A percentile compares a stretch with the other conserved stretches of the same genome.
phyloP scores from a whole-genome alignment of 2,329 filamentous ascomycete genomes.

The Paecilomyces sp. region DNA sequence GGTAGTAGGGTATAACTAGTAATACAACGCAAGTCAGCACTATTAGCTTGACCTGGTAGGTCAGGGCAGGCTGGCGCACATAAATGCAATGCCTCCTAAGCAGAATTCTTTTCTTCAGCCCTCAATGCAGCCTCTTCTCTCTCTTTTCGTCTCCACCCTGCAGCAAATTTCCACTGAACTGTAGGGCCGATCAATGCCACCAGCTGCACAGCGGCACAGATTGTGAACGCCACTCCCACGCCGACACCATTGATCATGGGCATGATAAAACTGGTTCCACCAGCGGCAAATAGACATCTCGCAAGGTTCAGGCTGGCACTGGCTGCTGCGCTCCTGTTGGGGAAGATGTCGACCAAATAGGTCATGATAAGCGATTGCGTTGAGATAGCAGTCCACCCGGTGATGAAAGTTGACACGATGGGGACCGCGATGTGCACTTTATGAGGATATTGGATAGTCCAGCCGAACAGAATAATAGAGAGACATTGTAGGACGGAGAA shows the following conservation, averaged over 20 bases:
- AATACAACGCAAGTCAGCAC: background rate
- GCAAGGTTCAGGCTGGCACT: conserved; percentile 49
- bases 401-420: conserved; percentile 45
- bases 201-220: conserved; percentile 38
- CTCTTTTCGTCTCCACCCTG: conserved; percentile 25
- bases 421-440: conserved; percentile 43
- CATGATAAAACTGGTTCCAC: conserved; percentile 44
- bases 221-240: conserved; percentile 41
- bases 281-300: conserved; percentile 46
- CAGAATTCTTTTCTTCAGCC: background rate
- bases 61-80: background rate
- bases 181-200: conserved; percentile 39
- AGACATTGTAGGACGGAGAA: conserved; percentile 40
- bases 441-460: conserved; percentile 41
- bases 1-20: background rate
- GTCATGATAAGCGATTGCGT: conserved; percentile 45
- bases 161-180: conserved; percentile 39
- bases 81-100: background rate
- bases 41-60: background rate
- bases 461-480: conserved; percentile 46
- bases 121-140: conserved; percentile 7
- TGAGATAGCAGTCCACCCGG: conserved; percentile 46
- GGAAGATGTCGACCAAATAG: conserved; percentile 49
- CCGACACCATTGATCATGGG: conserved; percentile 43
- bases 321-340: conserved; percentile 43